A percentile compares a stretch with the other conserved stretches of the same genome.
These are phyloP conservation scores for Periconia sp. DNA, from an alignment of 2,329 filamentous ascomycete genomes.

Conservation along the genomic window DNA sequence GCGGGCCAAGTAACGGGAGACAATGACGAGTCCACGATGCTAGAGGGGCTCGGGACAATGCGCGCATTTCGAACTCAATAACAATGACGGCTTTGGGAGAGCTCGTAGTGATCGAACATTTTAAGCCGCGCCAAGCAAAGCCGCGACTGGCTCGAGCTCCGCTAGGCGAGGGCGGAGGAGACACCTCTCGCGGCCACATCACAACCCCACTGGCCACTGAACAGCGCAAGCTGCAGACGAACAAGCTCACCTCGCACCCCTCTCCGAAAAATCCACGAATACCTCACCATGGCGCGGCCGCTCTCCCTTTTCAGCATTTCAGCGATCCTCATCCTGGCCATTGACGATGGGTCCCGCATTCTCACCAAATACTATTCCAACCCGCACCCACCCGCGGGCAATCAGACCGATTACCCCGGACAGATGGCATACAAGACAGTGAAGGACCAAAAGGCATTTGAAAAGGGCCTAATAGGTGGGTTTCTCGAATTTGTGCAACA, in stretches of 20 bases:
- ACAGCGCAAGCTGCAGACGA: neutral
- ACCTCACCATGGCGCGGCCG: constrained; percentile 55
- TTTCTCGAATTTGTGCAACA: too few relatives aligned
- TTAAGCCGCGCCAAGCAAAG: constrained; percentile 26
- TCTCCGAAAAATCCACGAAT: neutral
- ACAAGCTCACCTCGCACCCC: constrained; percentile 3
- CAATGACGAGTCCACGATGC: too few relatives aligned
- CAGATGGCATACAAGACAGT: constrained; percentile 83
- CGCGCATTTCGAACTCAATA: too few relatives aligned
- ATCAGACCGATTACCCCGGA: constrained; percentile 64
- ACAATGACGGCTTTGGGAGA: too few relatives aligned
- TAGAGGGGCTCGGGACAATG: too few relatives aligned
- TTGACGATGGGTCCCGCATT: constrained; percentile 88
- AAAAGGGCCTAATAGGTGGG: constrained; percentile 79
- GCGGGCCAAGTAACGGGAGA: too few relatives aligned
- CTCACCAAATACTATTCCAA: constrained; percentile 91
- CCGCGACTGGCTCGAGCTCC: constrained; percentile 34
- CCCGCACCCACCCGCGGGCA: constrained; percentile 69
- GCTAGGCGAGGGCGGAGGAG: constrained; percentile 27
- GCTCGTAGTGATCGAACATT: too few relatives aligned
- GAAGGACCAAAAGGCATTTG: constrained; percentile 95
- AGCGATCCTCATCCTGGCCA: constrained; percentile 61
- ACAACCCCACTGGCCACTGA: constrained; percentile 5
- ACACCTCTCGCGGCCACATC: constrained; percentile 30
- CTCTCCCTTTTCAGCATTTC: constrained; percentile 62